Evolutionary conservation across 1,284 basidiomycete species (phyloP).

Genomic region (Xerocomus cyaneibrunnescens): DNA sequence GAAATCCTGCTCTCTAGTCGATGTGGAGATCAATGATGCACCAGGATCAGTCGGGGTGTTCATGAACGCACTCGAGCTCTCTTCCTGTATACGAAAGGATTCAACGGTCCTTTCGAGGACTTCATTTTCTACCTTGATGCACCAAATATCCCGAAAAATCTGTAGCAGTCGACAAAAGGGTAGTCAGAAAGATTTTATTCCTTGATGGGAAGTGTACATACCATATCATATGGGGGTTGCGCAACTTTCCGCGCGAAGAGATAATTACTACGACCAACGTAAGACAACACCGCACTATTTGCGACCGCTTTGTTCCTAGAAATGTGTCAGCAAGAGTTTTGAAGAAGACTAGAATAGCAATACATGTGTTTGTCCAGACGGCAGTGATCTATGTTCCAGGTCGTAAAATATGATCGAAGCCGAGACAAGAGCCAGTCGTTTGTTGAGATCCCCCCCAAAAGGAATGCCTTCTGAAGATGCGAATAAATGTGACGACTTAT

Average conservation of each 20-base stretch:
- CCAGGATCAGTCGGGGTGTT: too few relatives aligned
- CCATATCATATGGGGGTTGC: constrained; percentile 36
- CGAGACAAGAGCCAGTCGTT: constrained; percentile 29
- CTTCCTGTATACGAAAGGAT: too few relatives aligned
- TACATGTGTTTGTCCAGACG: constrained; percentile 33
- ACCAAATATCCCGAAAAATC: too few relatives aligned
- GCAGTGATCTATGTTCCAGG: constrained; percentile 20
- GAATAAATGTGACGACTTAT: neutral
- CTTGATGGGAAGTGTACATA: constrained; percentile 3
- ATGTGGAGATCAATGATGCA: too few relatives aligned
- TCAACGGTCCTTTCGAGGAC: too few relatives aligned
- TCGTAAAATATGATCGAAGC: constrained; percentile 32
- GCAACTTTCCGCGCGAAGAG: constrained; percentile 43
- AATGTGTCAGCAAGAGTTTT: neutral
- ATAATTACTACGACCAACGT: constrained; percentile 40
- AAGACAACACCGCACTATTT: constrained; percentile 50
- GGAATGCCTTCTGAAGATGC: constrained; percentile 19
- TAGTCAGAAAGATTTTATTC: too few relatives aligned
- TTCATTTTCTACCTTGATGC: too few relatives aligned
- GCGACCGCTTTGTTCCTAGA: constrained; percentile 52
- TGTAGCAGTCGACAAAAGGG: too few relatives aligned
- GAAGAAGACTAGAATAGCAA: neutral
- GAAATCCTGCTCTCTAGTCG: too few relatives aligned
- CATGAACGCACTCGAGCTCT: too few relatives aligned
- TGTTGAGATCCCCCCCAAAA: constrained; percentile 45